Evolutionary conservation across 805 yeast genomes (phyloP).

Genomic region (Wickerhamomyces alni): DNA sequence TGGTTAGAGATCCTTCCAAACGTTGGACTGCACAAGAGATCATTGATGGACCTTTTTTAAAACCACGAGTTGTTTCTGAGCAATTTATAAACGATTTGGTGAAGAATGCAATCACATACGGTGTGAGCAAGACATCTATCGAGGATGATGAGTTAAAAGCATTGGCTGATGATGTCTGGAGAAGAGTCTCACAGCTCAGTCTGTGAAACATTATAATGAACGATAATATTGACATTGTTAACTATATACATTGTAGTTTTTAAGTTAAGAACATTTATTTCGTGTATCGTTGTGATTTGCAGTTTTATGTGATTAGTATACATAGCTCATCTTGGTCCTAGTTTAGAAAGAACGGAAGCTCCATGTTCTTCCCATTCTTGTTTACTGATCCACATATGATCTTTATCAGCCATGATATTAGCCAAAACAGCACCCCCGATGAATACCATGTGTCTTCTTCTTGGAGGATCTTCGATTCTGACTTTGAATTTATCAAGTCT

Average conservation of each 20-base stretch:
- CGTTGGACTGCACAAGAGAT: slow-evolving; percentile 63
- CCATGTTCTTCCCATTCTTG: slow-evolving; percentile 99
- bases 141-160: slow-evolving; percentile 38
- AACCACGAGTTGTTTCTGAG: slow-evolving; percentile 68
- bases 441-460: slow-evolving; percentile 98
- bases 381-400: slow-evolving; percentile 95
- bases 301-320: too few species aligned
- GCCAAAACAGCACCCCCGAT: slow-evolving; percentile 98
- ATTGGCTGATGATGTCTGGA: slow-evolving; percentile 55
- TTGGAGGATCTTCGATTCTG: slow-evolving; percentile 96
- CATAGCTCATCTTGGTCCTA: slow-evolving; percentile 73
- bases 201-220: neutral
- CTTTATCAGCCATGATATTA: slow-evolving; percentile 96
- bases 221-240: slow-evolving; percentile 1
- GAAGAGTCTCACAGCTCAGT: slow-evolving; percentile 29
- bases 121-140: slow-evolving; percentile 42
- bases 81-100: slow-evolving; percentile 64
- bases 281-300: too few species aligned
- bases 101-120: slow-evolving; percentile 72
- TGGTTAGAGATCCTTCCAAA: slow-evolving; percentile 60
- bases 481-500: slow-evolving; percentile 90
- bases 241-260: neutral
- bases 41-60: slow-evolving; percentile 57
- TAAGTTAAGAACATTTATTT: too few species aligned
- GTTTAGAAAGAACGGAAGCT: slow-evolving; percentile 71